phyloP scores from a whole-genome alignment of 768 basidiomycete genomes.

The Symmetrospora coprosmae region DNA sequence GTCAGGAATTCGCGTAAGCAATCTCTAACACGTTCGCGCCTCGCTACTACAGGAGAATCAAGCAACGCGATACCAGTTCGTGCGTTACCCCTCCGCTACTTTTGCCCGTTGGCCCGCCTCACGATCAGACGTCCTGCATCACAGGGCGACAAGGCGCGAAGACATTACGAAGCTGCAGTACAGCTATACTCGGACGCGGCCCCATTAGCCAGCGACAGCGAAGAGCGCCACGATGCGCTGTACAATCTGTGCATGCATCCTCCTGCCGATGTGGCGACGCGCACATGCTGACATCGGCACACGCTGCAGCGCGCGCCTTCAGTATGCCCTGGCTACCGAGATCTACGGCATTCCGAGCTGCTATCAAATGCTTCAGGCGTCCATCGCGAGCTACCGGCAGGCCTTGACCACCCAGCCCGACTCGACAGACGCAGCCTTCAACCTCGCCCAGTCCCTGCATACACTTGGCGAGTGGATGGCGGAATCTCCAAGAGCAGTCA shows the following conservation, averaged over 20 bases:
- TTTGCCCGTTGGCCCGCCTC: neutral
- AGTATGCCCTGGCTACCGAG: conserved; percentile 11
- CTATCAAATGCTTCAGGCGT: neutral
- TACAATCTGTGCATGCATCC: conserved; percentile 6
- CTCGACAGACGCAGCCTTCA: conserved; percentile 12
- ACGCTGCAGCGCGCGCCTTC: neutral
- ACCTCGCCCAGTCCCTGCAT: conserved; percentile 11
- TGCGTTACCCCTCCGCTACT: neutral
- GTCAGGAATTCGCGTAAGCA: too few relatives aligned
- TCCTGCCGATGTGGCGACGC: too few relatives aligned
- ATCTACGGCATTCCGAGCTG: neutral
- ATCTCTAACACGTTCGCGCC: too few relatives aligned
- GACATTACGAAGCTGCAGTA: neutral
- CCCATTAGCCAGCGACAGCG: neutral
- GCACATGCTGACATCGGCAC: neutral
- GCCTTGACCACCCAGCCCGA: neutral
- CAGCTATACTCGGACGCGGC: conserved; percentile 1
- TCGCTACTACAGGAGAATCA: conserved; percentile 15
- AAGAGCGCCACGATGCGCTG: conserved; percentile 7
- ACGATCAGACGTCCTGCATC: neutral
- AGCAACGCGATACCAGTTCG: conserved; percentile 14
- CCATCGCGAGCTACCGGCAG: neutral
- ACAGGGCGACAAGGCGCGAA: conserved; percentile 11
- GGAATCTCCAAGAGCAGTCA: too few relatives aligned
- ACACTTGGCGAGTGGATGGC: conserved; percentile 4